Evolutionary conservation across 257 asterid genomes (phyloP), one percentile per base, ranked within the genome.

Genomic region (Cinchona pubescens): DNA sequence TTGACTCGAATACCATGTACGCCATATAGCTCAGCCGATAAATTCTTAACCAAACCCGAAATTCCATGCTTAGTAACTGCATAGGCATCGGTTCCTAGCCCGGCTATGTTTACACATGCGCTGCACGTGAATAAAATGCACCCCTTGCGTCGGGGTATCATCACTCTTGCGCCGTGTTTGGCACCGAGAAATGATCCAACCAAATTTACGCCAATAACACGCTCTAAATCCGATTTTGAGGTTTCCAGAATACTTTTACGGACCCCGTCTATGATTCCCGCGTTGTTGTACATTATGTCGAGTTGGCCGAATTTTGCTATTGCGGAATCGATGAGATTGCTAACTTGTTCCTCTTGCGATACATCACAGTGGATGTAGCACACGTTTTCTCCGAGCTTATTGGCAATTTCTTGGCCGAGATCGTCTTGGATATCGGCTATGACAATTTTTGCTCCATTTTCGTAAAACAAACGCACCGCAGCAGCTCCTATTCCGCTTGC

Each of bases 81-180:
- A 45, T 87, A 89, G 0, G 85, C 63, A 34, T 66, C 79, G 2
- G 79, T 21, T 0, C 74, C 78, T 1, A 84, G 78, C 55, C 94
- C 90, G 0, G 84, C 90, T 0, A 87, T 68, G 66, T 70, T 23
- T 0, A 87, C 77, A 29, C 85, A 84, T 0, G 82, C 79, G 42
- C 94, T 89, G 0, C 92, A 71, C 0, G 94, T 87, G 78, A 84
- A 87, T 2, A 89, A 56, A 45, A 89, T 84, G 78, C 87, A 77
- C 0, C 92, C 92, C 12, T 76, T 83, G 18, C 55, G 55, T 25
- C 42, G 62, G 0, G 88, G 84, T 10, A 83, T 42, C 90, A 89
- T 87, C 23, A 78, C 92, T 48, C 84, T 83, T 0, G 92, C 88
- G 0, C 89, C 92, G 56, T 89, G 89, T 38, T 89, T 89, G 72